Evolutionary conservation across 2,329 filamentous ascomycete species (phyloP).

Genomic region (Aspergillus costaricaensis): DNA sequence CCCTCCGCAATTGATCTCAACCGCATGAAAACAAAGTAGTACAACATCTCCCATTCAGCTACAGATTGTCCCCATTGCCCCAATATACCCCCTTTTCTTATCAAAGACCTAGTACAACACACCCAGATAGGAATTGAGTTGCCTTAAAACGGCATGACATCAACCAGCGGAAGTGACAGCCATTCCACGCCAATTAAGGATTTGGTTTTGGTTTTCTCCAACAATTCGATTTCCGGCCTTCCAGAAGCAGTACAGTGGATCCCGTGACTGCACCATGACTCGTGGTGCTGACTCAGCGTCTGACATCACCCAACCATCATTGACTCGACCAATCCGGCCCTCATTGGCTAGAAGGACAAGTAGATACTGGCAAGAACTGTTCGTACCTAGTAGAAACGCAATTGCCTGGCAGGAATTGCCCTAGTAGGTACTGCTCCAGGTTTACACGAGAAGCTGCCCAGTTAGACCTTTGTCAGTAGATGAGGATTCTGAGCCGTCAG

Average conservation of each 20-base stretch:
- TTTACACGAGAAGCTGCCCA: no score
- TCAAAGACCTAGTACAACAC: not conserved
- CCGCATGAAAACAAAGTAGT: not conserved
- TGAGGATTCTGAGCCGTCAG: no score
- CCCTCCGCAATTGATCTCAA: no score
- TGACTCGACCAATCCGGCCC: not conserved
- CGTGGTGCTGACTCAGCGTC: not conserved
- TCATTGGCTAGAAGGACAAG: no score
- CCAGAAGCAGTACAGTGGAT: not conserved
- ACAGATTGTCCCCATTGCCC: not conserved
- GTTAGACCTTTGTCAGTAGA: no score
- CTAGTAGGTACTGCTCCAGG: no score
- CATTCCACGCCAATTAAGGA: not conserved
- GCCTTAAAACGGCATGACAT: not conserved
- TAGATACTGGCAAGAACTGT: no score
- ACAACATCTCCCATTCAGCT: not conserved
- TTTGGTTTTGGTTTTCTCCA: not conserved
- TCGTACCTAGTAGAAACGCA: no score
- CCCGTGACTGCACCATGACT: not conserved
- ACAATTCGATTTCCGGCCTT: not conserved
- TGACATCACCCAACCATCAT: not conserved
- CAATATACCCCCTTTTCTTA: not conserved
- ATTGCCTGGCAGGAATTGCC: no score
- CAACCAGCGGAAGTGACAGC: not conserved
- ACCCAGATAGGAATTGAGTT: not conserved